Evolutionary conservation across 2,329 filamentous ascomycete genomes (phyloP), one percentile per base, ranked within the genome.

Genomic region (Ceratocystis albifundus): DNA sequence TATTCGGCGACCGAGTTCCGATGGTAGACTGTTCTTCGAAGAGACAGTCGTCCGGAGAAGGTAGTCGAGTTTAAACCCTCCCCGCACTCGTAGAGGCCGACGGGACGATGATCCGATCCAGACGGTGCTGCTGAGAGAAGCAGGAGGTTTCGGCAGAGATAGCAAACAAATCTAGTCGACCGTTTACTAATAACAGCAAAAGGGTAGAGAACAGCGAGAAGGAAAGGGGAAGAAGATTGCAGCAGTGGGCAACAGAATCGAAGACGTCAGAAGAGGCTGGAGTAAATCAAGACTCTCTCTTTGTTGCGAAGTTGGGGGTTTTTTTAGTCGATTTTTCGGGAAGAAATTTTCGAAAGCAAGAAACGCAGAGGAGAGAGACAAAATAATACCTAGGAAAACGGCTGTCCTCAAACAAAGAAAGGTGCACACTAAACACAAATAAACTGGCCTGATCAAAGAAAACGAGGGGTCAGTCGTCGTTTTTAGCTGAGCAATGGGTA

Each of bases 341-440:
- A 63, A 68, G 64, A 65, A 68, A 65, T 68, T 68, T 68, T 68
- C 62, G 62, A 61, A 44, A 64, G 59, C 59, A 50, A 48, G 41
- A 68, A 64, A 65, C n/a, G 25, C 30, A 32, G 22, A 59, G 55
- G 36, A 59, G 28, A 59, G 55, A 28, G 55, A 59, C 55, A 28
- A 59, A 20, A 36, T n/a, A 59, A 59, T 59, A 59, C 55, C 28
- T 30, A 25, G 25, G 55, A 59, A 59, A 59, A 59, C 25, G 28
- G 28, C 32, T 28, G 55, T 59, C 28, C 30, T 59, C 55, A 20
- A 36, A 36, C 55, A 59, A 30, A 62, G 32, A 62, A 44, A 62
- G 17, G n/a, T 59, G 55, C 25, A 59, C 55, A 59, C 55, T 59
- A 62, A 62, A 62, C 32, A 32, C 46, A 53, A 53, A 63, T 36